These are phyloP conservation scores for Boletus subcaerulescens DNA, from an alignment of 768 basidiomycete species.

Conservation along the genomic window DNA sequence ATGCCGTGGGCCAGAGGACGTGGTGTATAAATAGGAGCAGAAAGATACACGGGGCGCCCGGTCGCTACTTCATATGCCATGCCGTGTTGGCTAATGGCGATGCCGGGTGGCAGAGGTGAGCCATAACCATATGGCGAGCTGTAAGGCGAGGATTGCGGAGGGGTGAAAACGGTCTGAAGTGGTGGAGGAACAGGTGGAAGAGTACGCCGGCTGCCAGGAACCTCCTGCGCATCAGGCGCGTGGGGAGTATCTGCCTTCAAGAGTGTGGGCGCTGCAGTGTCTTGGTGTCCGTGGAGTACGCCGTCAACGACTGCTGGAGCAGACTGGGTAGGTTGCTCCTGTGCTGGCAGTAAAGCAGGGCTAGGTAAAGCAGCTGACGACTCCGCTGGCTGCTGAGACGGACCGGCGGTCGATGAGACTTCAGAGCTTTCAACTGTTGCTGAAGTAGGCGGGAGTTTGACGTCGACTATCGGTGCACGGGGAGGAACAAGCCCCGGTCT, in stretches of 20 bases:
- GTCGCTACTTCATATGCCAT: constrained; percentile 81
- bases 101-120: constrained; percentile 60
- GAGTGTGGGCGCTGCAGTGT: constrained; percentile 23
- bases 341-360: constrained; percentile 6
- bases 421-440: constrained; percentile 1
- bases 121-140: constrained; percentile 67
- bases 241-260: constrained; percentile 29
- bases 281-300: constrained; percentile 30
- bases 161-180: constrained; percentile 43
- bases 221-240: constrained; percentile 19
- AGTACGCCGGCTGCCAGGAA: constrained; percentile 23
- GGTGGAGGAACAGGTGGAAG: constrained; percentile 41
- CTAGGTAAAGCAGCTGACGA: constrained; percentile 7
- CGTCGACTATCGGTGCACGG: constrained; percentile 24
- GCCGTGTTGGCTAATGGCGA: constrained; percentile 71
- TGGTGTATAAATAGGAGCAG: constrained; percentile 63
- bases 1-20: constrained; percentile 62
- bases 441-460: constrained; percentile 31
- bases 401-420: constrained; percentile 3
- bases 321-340: constrained; percentile 13
- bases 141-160: constrained; percentile 48
- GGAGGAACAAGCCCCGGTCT: constrained; percentile 43
- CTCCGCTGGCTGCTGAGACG: constrained; percentile 10
- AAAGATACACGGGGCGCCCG: constrained; percentile 74
- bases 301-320: constrained; percentile 9